phyloP scores from a whole-genome alignment of 495 filamentous ascomycete species.

The Elasticomyces elasticus region DNA sequence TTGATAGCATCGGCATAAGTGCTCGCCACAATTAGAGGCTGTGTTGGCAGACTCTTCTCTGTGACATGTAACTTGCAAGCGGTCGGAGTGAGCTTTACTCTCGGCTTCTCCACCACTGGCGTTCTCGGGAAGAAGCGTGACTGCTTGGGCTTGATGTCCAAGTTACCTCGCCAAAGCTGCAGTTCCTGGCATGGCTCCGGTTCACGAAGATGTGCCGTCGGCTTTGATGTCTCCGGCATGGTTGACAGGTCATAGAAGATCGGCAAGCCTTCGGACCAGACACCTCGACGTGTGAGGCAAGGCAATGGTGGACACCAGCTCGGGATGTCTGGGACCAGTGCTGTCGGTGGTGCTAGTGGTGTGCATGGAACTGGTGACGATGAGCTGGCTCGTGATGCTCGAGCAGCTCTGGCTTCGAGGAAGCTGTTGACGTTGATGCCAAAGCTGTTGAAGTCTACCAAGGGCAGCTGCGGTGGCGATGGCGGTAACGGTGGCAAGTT shows the following conservation, averaged over 20 bases:
- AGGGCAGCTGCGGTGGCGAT: conserved; percentile 2
- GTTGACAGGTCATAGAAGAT: conserved; percentile 15
- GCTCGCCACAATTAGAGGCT: neutral
- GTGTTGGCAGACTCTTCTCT: neutral
- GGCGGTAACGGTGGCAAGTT: neutral
- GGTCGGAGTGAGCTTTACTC: conserved; percentile 4
- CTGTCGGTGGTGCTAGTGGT: neutral
- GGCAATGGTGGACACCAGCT: conserved; percentile 16
- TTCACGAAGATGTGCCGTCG: neutral
- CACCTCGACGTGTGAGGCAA: neutral
- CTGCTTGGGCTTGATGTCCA: conserved; percentile 19
- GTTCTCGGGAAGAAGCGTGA: conserved; percentile 26
- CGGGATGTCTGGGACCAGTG: neutral
- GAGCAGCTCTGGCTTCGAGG: conserved; percentile 1
- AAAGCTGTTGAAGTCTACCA: conserved; percentile 5
- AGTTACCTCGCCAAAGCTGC: conserved; percentile 10
- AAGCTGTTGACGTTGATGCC: conserved; percentile 1
- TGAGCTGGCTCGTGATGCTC: neutral
- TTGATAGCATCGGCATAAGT: neutral
- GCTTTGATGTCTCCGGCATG: conserved; percentile 8
- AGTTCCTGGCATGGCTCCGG: neutral
- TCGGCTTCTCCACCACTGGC: conserved; percentile 5
- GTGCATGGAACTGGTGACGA: neutral
- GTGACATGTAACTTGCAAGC: conserved; percentile 13
- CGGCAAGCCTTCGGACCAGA: conserved; percentile 1